Base-by-base conservation (phyloP, 148 eudicot species). In the Vaccinium vitisidaea region DNA sequence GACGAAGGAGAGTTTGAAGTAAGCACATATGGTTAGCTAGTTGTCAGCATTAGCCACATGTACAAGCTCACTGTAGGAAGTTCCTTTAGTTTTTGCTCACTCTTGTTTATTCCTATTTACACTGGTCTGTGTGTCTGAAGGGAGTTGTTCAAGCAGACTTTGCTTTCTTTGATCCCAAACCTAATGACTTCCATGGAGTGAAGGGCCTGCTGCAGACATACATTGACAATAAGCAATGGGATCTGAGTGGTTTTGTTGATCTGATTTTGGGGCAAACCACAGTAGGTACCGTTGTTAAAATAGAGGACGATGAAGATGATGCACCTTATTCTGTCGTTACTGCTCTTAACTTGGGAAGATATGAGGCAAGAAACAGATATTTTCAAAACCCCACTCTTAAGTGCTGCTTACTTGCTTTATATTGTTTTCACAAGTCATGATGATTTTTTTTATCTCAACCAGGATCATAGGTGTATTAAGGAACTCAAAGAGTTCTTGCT, bases 141-240 rank as follows among this genome's bases (percentile, higher is more conserved):
- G 98, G 93, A 83, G 86, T 80, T 83, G 88, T 97, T 86, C 98
- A 97, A 89, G 98, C 98, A 83, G 98, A 97, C 87, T 97, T 97
- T 90, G 99, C 90, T 79, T 97, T 97, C 91, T 97, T 95, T 91
- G 99, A 97, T 85, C 98, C 98, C 5, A 97, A 97, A 90, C 93
- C 94, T 71, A 89, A 88, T 80, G 98, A 97, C 84, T 97, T 97
- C 83, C 99, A 95, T 82, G 98, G 98, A 80, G 94, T 93, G 77
- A 94, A 95, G 91, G 90, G 87, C 81, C 86, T 97, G 61, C 90
- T 97, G 73, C 94, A 93, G 86, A 89, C 88, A 50, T 97, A 92
- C 87, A 91, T 95, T 55, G 98, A 94, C 80, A 90, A 89, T 76
- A 88, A 87, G 82, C 80, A 89, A 82, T 97, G 99, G 99, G 99